phyloP scores from a whole-genome alignment of 352 stramenopile species.

The Phytophthora ramorum region DNA sequence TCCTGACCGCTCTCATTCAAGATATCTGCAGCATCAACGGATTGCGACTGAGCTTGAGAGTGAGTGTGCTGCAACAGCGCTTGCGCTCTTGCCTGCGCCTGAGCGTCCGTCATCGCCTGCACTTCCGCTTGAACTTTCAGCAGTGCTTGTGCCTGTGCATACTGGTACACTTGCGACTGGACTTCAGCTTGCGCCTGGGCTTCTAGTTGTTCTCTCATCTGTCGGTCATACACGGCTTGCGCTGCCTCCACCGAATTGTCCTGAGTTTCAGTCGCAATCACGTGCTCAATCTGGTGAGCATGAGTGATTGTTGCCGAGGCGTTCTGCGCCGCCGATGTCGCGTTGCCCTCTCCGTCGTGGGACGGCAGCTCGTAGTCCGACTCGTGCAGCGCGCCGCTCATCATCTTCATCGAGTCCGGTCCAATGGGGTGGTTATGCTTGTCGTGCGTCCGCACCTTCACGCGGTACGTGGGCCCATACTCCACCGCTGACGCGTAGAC shows the following conservation, averaged over 20 bases:
- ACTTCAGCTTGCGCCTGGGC: constrained; percentile 46
- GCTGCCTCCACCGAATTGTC: constrained; percentile 11
- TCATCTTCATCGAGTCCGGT: constrained; percentile 65
- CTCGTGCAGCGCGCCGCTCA: constrained; percentile 56
- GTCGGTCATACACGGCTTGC: constrained; percentile 29
- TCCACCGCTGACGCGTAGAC: constrained; percentile 79
- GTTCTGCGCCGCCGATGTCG: constrained; percentile 6
- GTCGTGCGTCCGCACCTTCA: constrained; percentile 75
- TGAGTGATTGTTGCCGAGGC: constrained; percentile 5
- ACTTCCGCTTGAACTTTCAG: constrained; percentile 32
- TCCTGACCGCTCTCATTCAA: constrained; percentile 53
- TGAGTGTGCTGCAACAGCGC: constrained; percentile 36
- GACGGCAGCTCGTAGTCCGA: constrained; percentile 60
- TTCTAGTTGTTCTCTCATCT: constrained; percentile 43
- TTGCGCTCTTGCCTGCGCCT: constrained; percentile 35
- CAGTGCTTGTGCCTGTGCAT: constrained; percentile 35
- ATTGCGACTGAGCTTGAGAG: constrained; percentile 31
- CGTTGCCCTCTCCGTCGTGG: constrained; percentile 16
- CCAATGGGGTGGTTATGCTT: constrained; percentile 85
- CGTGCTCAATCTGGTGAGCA: constrained; percentile 38
- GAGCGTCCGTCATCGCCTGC: constrained; percentile 30
- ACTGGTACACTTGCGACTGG: constrained; percentile 46
- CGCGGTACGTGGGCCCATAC: constrained; percentile 65
- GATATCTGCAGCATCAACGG: constrained; percentile 47
- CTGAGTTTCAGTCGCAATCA: constrained; percentile 15